Evolutionary conservation across 2,329 filamentous ascomycete species (phyloP), one percentile per base, ranked within the genome.

Genomic region (Penicillium sumatraense): DNA sequence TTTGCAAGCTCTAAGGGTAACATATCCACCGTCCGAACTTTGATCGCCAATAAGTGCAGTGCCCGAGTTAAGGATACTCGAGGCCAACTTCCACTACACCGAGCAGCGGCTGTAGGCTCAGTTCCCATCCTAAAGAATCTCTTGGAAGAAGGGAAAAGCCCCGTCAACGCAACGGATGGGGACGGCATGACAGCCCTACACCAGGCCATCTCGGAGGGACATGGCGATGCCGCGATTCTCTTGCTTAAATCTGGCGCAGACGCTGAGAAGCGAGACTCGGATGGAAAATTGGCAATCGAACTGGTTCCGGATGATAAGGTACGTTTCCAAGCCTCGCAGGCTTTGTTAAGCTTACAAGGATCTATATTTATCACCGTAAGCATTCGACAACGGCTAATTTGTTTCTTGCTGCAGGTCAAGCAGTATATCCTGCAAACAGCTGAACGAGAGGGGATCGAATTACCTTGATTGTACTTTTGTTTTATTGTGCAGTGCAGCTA

Each of bases 1-100:
- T 96, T 98, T 70, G 87, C 92, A 46, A 89, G 90, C 13, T 96
- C 92, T 27, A 99, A 99, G 75, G 86, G 86, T 67, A 93, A 96
- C 70, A 79, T 97, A 41, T 90, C 96, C 60, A 82, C 89, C 6
- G 91, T 91, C 23, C 88, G 87, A 46, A 86, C 86, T 54, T 83
- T 99, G n/a, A 77, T 99, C 35, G 81, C 83, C 16, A 82, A 86
- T 64, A 89, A 89, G 54, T 93, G 91, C 11, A 91, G 88, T 4
- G 85, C 92, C 1, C 82, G 93, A 23, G 82, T 93, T 2, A 90
- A 90, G 60, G 95, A 99, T 71, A 89, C 86, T 68, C 85, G 92
- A 26, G 90, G 91, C n/a, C 93, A 97, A 71, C 86, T 97, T 54
- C 84, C 96, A 6, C 83, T 99, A 23, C 96, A 99, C 74, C 86